phyloP scores from a whole-genome alignment of 768 basidiomycete species.

The Leccinellum rugosiceps region DNA sequence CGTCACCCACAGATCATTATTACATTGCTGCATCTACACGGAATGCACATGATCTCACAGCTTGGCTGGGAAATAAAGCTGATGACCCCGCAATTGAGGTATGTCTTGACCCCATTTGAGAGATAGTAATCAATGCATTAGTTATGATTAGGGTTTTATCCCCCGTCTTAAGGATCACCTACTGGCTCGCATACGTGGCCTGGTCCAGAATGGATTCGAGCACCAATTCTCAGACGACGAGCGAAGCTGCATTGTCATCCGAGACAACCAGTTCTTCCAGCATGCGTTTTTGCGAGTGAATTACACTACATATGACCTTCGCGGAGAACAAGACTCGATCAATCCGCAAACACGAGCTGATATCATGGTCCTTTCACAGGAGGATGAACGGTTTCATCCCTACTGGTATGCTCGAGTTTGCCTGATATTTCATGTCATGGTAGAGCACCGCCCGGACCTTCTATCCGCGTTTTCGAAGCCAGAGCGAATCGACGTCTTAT shows the following conservation, averaged over 20 bases:
- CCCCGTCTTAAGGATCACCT: not conserved
- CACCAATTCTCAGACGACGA: constrained; percentile 21
- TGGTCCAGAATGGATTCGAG: constrained; percentile 22
- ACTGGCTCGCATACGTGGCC: not conserved
- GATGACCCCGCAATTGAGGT: not conserved
- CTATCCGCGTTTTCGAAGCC: not conserved
- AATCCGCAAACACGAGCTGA: not conserved
- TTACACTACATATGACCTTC: constrained; percentile 28
- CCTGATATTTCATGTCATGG: constrained; percentile 13
- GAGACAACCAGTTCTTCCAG: constrained; percentile 16
- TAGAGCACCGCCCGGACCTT: not conserved
- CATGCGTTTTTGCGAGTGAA: constrained; percentile 22
- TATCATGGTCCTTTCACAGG: constrained; percentile 12
- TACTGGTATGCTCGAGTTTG: constrained; percentile 35
- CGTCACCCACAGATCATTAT: not conserved
- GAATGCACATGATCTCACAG: not conserved
- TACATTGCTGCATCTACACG: not conserved
- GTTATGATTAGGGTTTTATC: not conserved
- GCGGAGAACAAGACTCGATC: constrained; percentile 28
- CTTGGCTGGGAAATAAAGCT: not conserved
- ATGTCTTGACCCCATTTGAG: not conserved
- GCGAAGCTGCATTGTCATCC: constrained; percentile 15
- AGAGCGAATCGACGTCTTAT: not conserved
- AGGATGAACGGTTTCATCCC: constrained; percentile 27
- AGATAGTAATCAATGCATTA: too few relatives aligned